These are phyloP conservation scores for Cephalotrichum gorgonifer DNA, from an alignment of 2,329 filamentous ascomycete genomes.

Conservation along the genomic window DNA sequence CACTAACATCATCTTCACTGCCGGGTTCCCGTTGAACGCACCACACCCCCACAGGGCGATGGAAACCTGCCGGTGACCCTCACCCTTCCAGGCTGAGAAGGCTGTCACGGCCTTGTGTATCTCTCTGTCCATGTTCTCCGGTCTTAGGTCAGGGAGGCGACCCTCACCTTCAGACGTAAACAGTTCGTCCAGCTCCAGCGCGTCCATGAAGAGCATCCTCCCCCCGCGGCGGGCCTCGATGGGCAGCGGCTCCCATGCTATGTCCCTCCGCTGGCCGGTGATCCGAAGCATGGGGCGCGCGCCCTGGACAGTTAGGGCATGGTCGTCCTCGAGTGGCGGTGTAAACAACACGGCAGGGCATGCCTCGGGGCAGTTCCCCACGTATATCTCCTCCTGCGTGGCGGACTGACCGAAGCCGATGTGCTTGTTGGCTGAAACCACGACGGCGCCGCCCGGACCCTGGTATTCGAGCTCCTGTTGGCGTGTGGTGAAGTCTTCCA, in stretches of 20 bases:
- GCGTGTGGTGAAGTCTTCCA: constrained; percentile 15
- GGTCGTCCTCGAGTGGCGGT: constrained; percentile 15
- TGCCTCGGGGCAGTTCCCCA: constrained; percentile 21
- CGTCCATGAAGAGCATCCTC: constrained; percentile 25
- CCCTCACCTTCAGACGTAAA: constrained; percentile 4
- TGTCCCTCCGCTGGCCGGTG: constrained; percentile 17
- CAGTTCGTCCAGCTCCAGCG: constrained; percentile 21
- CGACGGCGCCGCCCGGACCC: constrained; percentile 15
- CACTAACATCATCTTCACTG: constrained; percentile 18
- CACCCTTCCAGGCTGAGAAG: constrained; percentile 13
- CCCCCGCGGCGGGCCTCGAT: constrained; percentile 4
- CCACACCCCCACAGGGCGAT: constrained; percentile 24
- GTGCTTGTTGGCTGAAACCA: constrained; percentile 22
- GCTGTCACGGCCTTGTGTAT: constrained; percentile 17
- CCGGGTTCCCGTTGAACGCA: constrained; percentile 22
- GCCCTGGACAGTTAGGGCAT: constrained; percentile 16
- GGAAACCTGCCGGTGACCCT: constrained; percentile 10
- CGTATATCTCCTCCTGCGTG: constrained; percentile 24
- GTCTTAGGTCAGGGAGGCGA: constrained; percentile 15
- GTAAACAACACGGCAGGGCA: constrained; percentile 23
- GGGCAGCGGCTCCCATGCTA: constrained; percentile 12
- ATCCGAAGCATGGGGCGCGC: constrained; percentile 19
- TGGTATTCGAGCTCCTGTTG: constrained; percentile 12
- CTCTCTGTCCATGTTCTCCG: constrained; percentile 17
- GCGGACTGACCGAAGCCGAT: constrained; percentile 24